These are phyloP conservation scores for Ophiocordyceps australis DNA, from an alignment of 2,329 filamentous ascomycete genomes.

Conservation along the genomic window DNA sequence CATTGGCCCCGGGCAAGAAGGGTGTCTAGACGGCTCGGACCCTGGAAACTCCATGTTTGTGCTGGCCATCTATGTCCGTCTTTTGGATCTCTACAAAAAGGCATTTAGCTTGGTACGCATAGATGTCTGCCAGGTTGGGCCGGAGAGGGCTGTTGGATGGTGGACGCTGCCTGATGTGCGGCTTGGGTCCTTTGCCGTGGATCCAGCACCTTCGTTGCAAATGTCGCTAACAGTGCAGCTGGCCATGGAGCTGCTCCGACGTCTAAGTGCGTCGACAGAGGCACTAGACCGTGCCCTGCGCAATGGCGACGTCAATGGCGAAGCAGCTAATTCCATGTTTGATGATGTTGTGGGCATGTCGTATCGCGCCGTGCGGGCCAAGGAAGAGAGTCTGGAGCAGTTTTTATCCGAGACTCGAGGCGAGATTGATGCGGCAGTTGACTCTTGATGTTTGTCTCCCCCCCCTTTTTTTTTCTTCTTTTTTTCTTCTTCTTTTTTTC, in stretches of 20 bases:
- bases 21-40: constrained; percentile 11
- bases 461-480: neutral
- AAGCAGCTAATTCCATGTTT: constrained; percentile 11
- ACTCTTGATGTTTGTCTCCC: constrained; percentile 3
- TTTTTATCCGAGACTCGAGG: constrained; percentile 13
- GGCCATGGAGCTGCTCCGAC: constrained; percentile 19
- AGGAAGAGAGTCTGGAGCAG: constrained; percentile 14
- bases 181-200: constrained; percentile 19
- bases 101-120: constrained; percentile 17
- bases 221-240: constrained; percentile 22
- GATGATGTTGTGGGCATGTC: constrained; percentile 13
- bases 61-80: constrained; percentile 17
- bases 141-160: constrained; percentile 11
- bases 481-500: neutral
- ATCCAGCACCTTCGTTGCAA: constrained; percentile 19
- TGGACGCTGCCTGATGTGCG: constrained; percentile 22
- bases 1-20: constrained; percentile 1
- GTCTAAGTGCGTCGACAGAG: constrained; percentile 14
- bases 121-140: constrained; percentile 11
- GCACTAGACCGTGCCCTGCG: constrained; percentile 8
- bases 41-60: constrained; percentile 19
- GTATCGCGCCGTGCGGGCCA: constrained; percentile 11
- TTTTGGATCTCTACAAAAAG: constrained; percentile 21
- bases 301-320: constrained; percentile 3
- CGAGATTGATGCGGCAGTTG: constrained; percentile 14